Conservation (phyloP, 176 grass and related monocot genomes). For the Pontederia crassipes region DNA sequence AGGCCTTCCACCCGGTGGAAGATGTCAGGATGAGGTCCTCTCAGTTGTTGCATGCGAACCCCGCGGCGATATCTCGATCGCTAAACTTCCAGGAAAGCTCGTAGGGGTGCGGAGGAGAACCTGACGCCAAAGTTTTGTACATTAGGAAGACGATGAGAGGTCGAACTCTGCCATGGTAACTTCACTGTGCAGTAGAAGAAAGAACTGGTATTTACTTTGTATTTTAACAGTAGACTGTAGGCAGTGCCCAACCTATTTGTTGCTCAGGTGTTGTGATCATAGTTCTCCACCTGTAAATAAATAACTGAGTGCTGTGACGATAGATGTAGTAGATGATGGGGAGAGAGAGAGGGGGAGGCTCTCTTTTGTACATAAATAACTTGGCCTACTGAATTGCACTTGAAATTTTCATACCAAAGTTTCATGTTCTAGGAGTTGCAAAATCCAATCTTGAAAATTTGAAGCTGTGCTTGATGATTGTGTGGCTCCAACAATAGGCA, state of each 20-base stretch:
- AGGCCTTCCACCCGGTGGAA: constrained; percentile 4
- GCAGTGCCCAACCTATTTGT: not conserved
- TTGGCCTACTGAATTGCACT: not conserved
- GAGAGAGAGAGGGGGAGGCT: not conserved
- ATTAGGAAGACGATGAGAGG: not conserved
- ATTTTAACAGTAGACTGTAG: not conserved
- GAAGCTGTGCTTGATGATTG: no score
- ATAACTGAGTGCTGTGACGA: not conserved
- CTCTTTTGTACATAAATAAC: constrained; percentile 10
- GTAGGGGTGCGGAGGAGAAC: not conserved
- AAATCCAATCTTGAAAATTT: no score
- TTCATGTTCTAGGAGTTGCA: no score
- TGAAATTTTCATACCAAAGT: no score
- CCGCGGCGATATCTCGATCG: constrained; percentile 15
- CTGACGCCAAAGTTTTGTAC: not conserved
- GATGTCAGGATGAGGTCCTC: not conserved
- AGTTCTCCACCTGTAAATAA: not conserved
- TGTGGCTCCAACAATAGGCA: no score
- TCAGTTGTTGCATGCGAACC: constrained; percentile 11
- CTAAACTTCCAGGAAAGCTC: constrained; percentile 17
- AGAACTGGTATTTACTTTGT: no score
- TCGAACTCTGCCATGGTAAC: not conserved
- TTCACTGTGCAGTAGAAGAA: not conserved
- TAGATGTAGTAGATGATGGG: not conserved
- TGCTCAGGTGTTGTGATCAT: not conserved